Evolutionary conservation across 1,284 basidiomycete species (phyloP).

Genomic region (Melampsora larici-populina): DNA sequence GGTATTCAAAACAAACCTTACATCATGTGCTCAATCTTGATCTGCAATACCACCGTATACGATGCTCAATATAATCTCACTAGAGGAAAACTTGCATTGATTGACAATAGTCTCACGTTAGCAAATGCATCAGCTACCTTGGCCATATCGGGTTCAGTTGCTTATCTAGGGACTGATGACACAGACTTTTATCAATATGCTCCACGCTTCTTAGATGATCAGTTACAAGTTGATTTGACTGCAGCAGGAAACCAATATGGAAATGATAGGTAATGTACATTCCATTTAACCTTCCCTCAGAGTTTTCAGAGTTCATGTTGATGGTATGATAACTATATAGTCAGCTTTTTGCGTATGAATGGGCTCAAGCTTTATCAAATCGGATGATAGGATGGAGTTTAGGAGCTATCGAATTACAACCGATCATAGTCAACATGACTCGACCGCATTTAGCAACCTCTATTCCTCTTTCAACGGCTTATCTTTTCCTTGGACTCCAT

Average conservation of each 20-base stretch:
- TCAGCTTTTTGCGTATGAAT: neutral
- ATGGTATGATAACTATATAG: too few species aligned
- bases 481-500: neutral
- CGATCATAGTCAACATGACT: neutral
- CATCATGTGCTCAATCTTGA: neutral
- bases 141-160: neutral
- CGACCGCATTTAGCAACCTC: neutral
- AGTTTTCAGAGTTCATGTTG: too few species aligned
- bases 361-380: neutral
- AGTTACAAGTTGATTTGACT: constrained; percentile 5
- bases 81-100: neutral
- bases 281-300: too few species aligned
- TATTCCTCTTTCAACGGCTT: neutral
- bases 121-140: neutral
- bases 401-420: neutral
- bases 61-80: neutral
- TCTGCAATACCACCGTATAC: constrained; percentile 8
- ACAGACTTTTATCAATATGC: neutral
- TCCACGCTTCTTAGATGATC: neutral
- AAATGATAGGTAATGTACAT: neutral
- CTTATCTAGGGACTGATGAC: neutral
- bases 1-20: neutral
- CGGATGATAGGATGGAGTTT: constrained; percentile 4
- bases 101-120: neutral
- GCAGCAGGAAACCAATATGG: neutral